Evolutionary conservation across 2,329 filamentous ascomycete genomes (phyloP), one percentile per base, ranked within the genome.

Genomic region (Ambrosiella cleistominuta): DNA sequence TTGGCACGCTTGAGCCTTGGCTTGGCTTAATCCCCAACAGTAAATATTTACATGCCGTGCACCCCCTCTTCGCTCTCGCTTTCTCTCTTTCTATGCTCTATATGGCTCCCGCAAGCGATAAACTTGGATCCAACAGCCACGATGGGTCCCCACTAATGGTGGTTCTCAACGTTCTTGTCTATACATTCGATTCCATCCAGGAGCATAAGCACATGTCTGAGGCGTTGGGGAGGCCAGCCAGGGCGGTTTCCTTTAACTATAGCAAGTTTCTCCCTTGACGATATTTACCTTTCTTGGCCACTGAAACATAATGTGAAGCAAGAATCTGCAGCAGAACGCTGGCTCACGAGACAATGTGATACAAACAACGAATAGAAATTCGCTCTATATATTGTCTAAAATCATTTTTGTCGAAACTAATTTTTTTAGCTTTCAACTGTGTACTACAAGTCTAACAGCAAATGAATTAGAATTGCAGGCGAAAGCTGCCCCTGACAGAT

Each of bases 301-400:
- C 54, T 57, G 36, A 58, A 62, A 61, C 60, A 58, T 39, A 19
- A 59, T 54, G 15, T 60, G 59, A 57, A 60, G 51, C 54, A 51
- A 44, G 53, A 19, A 57, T 55, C 36, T 61, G 59, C 57, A 57
- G 57, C 60, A 53, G 40, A 52, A 42, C 19, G 40, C 38, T 9
- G 51, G 50, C 37, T 56, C n/a, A 45, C 49, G 54, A 60, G 49
- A 57, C 35, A 58, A 56, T 42, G 38, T 54, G 57, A 51, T 51
- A 51, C 47, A 35, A 35, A 27, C 13, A 7, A 51, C 17, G 35
- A 51, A 17, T 17, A 13, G 7, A 7, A 17, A 13, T n/a, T 5
- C n/a, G n/a, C n/a, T 13, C n/a, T 42, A 42, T 42, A 12, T 11
- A 42, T 7, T 8, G 15, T 15, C n/a, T 47, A 15, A 27, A 27